Conservation (phyloP, 2,329 filamentous ascomycete genomes). For the Monosporascus sp. region DNA sequence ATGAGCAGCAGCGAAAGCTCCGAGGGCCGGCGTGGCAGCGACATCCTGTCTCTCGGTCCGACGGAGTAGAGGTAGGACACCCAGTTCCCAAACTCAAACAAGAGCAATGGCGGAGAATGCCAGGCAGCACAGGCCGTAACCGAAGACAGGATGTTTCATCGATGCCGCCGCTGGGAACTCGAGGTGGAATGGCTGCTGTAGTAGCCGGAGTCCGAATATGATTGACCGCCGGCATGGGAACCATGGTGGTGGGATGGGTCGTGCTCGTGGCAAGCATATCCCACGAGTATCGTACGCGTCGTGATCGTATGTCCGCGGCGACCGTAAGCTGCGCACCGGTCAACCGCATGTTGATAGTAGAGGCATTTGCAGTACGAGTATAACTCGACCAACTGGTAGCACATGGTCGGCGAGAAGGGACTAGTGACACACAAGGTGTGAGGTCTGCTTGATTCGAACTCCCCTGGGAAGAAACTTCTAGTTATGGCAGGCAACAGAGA, state of each 20-base stretch:
- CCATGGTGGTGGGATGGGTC: slow-evolving; percentile 28
- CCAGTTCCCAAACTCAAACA: slow-evolving; percentile 42
- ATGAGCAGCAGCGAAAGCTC: slow-evolving; percentile 44
- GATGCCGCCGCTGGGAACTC: slow-evolving; percentile 34
- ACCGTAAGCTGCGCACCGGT: slow-evolving; percentile 72
- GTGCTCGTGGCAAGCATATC: slow-evolving; percentile 68
- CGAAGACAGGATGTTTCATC: slow-evolving; percentile 52
- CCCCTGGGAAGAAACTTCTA: background rate
- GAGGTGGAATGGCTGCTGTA: slow-evolving; percentile 43
- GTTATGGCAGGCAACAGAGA: background rate
- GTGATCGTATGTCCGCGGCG: slow-evolving; percentile 66
- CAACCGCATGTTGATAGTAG: slow-evolving; percentile 82
- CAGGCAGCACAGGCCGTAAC: slow-evolving; percentile 37
- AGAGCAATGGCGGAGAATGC: slow-evolving; percentile 34
- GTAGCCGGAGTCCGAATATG: slow-evolving; percentile 51
- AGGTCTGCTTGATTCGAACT: background rate
- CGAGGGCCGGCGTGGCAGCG: slow-evolving; percentile 36
- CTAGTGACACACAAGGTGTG: background rate
- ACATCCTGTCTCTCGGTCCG: slow-evolving; percentile 26
- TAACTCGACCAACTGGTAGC: slow-evolving; percentile 78
- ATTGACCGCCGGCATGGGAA: slow-evolving; percentile 33
- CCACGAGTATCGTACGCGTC: slow-evolving; percentile 73
- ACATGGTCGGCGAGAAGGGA: slow-evolving; percentile 50
- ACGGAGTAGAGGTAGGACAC: slow-evolving; percentile 44
- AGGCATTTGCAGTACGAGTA: slow-evolving; percentile 84